Evolutionary conservation across 805 yeast genomes (phyloP).

Genomic region (Myxozyma nipponensis): DNA sequence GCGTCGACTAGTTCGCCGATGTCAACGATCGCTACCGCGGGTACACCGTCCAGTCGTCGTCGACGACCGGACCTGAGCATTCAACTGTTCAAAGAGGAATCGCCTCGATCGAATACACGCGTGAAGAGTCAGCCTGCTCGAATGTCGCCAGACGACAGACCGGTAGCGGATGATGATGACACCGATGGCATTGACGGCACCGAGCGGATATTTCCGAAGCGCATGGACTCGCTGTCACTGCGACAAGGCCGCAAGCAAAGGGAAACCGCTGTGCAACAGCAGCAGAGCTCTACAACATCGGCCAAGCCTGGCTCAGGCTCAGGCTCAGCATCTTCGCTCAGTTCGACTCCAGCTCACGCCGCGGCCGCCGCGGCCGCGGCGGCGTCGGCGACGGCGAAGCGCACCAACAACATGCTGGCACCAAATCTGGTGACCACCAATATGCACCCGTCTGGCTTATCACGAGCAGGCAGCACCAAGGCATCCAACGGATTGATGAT

Average conservation of each 20-base stretch:
- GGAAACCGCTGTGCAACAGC: neutral
- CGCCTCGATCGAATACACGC: neutral
- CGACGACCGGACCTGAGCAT: constrained; percentile 24
- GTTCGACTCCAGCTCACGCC: no score
- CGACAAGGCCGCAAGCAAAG: neutral
- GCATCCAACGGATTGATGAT: neutral
- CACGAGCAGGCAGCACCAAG: neutral
- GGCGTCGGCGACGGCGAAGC: neutral
- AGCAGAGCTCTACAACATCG: neutral
- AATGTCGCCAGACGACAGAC: neutral
- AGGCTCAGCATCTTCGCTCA: neutral
- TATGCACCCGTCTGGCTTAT: neutral
- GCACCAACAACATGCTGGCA: neutral
- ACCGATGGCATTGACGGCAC: neutral
- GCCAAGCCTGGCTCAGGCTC: neutral
- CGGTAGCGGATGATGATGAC: neutral
- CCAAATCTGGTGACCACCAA: no score
- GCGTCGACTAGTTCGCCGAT: constrained; percentile 1
- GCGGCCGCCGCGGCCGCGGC: neutral
- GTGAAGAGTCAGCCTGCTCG: neutral
- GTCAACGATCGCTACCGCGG: neutral
- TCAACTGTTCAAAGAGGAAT: constrained; percentile 15
- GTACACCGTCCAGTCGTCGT: constrained; percentile 8
- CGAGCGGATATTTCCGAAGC: constrained; percentile 9
- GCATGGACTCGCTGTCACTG: constrained; percentile 35